Base-by-base conservation (phyloP, 176 grass and related monocot genomes). In the Carex parvula region DNA sequence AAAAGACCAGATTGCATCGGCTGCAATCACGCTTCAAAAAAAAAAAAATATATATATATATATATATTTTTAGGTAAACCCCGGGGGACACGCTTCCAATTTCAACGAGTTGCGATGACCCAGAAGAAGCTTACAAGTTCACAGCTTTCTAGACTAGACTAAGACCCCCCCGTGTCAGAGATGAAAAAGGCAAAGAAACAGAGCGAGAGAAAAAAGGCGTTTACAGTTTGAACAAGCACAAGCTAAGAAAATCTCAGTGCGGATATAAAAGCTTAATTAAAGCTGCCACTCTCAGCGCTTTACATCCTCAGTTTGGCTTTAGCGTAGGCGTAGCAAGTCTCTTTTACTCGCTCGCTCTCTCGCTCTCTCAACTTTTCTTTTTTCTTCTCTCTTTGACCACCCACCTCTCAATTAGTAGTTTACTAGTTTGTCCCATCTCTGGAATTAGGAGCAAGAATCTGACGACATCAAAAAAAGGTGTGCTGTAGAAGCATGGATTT, bases 241-340 rank as follows among this genome's bases (percentile, higher is more conserved):
- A 64, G 60, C 55, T 44, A 35, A 46, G 18, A 33, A 56, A 41
- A 71, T 35, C 56, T 22, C n/a, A 77, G 55, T 29, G 2, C 20
- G 5, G 64, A 81, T 24, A 17, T n/a, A 63, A 54, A 54, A 63
- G 33, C 82, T 85, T 35, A 87, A 60, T 85, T 35, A 87, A 60
- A 89, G 42, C 24, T 56, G 74, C 66, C 54, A 48, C 83, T 3
- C 18, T 82, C 79, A 60, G 67, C 83, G 13, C 60, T 79, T 79
- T 88, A 48, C 60, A 80, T 32, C 60, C 48, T 48, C 61, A 61
- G 41, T 62, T 44, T 32, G 13, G 22, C 82, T 56, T 46, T 11
- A 84, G 82, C 14, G 16, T n/a, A n/a, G n/a, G n/a, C n/a, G n/a
- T 58, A 84, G 82, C 26, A 70, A 83, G 79, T 24, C 12, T 10